These are phyloP conservation scores for Clarireedia homoeocarpa DNA, from an alignment of 2,329 filamentous ascomycete genomes.

Conservation along the genomic window DNA sequence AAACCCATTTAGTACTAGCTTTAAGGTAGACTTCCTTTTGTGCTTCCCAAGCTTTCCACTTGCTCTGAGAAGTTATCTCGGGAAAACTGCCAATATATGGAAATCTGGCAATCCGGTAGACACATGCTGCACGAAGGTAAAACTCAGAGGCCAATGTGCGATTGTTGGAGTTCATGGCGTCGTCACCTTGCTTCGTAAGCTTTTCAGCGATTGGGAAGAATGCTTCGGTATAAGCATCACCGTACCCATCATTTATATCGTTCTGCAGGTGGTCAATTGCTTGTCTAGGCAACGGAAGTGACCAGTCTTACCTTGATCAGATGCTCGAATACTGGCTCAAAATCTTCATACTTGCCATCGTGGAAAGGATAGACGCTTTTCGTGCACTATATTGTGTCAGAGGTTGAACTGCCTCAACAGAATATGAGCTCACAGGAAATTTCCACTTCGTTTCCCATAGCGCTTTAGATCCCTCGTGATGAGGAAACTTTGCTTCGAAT, in stretches of 20 bases:
- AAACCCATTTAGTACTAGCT: conserved; percentile 44
- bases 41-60: conserved; percentile 55
- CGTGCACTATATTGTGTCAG: conserved; percentile 34
- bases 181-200: conserved; percentile 45
- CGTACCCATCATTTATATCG: conserved; percentile 57
- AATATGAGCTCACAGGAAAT: conserved; percentile 42
- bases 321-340: conserved; percentile 58
- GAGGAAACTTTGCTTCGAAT: conserved; percentile 11
- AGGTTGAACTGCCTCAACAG: background rate
- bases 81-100: conserved; percentile 44
- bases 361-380: conserved; percentile 68
- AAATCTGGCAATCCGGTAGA: conserved; percentile 69
- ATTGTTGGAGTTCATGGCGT: conserved; percentile 41
- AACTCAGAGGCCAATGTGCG: conserved; percentile 48
- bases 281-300: background rate
- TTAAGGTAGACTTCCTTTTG: conserved; percentile 58
- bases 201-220: conserved; percentile 55
- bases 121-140: conserved; percentile 62
- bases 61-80: conserved; percentile 34
- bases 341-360: conserved; percentile 60
- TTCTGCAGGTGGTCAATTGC: conserved; percentile 29
- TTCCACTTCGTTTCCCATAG: conserved; percentile 76
- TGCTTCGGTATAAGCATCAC: conserved; percentile 53
- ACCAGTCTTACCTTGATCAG: conserved; percentile 43
- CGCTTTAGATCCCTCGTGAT: conserved; percentile 39